phyloP scores from a whole-genome alignment of 352 stramenopile species.

The Pythium apleroticum region DNA sequence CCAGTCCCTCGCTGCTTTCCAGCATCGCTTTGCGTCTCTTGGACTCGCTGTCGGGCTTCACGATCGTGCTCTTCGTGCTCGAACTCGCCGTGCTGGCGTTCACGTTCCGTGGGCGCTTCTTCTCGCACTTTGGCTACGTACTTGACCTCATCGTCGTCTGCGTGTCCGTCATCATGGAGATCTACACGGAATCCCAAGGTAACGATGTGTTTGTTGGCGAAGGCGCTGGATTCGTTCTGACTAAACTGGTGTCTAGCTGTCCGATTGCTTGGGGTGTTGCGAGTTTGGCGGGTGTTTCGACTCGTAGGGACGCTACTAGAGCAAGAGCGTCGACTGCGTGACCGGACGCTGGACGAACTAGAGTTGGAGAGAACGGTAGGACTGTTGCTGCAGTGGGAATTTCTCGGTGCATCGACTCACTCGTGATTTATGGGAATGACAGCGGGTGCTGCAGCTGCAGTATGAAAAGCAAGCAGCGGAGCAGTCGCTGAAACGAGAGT shows the following conservation, averaged over 20 bases:
- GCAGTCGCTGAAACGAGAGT: conserved; percentile 64
- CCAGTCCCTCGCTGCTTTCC: conserved; percentile 4
- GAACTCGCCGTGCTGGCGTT: conserved; percentile 45
- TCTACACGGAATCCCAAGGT: conserved; percentile 63
- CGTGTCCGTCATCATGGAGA: conserved; percentile 36
- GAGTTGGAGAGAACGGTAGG: conserved; percentile 52
- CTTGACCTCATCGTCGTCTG: conserved; percentile 45
- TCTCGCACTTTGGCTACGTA: conserved; percentile 59
- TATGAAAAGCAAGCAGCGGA: conserved; percentile 48
- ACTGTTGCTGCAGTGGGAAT: no score
- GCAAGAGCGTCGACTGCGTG: conserved; percentile 42
- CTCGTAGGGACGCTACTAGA: conserved; percentile 53
- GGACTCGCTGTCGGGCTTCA: conserved; percentile 61
- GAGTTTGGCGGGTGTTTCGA: conserved; percentile 61
- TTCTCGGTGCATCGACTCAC: no score
- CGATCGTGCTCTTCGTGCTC: conserved; percentile 57
- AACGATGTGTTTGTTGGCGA: no score
- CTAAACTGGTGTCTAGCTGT: conserved; percentile 31
- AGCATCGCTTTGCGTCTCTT: conserved; percentile 35
- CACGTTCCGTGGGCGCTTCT: conserved; percentile 50
- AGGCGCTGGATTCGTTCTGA: no score
- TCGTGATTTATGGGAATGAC: no score
- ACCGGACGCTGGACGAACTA: conserved; percentile 36
- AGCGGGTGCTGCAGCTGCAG: conserved; percentile 44
- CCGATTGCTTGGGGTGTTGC: conserved; percentile 50